Conservation (phyloP, 2,329 filamentous ascomycete genomes). For the Coleophoma cylindrospora region DNA sequence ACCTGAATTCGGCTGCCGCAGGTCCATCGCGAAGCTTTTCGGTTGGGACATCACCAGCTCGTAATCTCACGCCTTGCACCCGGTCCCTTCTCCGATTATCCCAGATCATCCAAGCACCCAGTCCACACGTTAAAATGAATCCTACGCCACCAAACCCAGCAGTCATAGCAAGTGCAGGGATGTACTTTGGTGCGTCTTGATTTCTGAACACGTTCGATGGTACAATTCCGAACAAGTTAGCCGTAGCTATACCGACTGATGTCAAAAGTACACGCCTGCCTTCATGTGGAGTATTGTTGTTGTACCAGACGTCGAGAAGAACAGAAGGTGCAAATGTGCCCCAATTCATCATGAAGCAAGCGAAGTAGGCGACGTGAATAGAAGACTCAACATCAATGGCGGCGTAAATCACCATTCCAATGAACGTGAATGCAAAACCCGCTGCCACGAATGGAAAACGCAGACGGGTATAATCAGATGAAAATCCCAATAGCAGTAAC, state of each 20-base stretch:
- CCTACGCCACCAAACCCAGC: slow-evolving; percentile 57
- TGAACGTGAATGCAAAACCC: slow-evolving; percentile 67
- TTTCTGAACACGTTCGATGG: slow-evolving; percentile 60
- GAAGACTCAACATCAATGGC: slow-evolving; percentile 49
- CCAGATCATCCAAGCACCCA: slow-evolving; percentile 56
- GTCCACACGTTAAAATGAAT: slow-evolving; percentile 41
- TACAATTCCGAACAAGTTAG: slow-evolving; percentile 63
- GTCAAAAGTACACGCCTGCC: slow-evolving; percentile 53
- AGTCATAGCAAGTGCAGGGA: slow-evolving; percentile 57
- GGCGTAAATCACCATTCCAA: slow-evolving; percentile 72
- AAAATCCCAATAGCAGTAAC: slow-evolving; percentile 64
- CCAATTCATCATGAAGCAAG: slow-evolving; percentile 60
- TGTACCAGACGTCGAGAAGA: slow-evolving; percentile 31
- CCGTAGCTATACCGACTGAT: slow-evolving; percentile 51
- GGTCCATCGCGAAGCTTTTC: slow-evolving; percentile 47
- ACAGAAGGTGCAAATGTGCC: slow-evolving; percentile 10
- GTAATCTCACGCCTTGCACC: slow-evolving; percentile 1
- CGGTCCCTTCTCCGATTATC: slow-evolving; percentile 28
- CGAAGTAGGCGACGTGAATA: slow-evolving; percentile 52
- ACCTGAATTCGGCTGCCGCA: slow-evolving; percentile 29
- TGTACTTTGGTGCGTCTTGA: slow-evolving; percentile 61
- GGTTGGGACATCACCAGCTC: slow-evolving; percentile 44
- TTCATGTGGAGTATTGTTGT: slow-evolving; percentile 60
- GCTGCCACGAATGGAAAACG: slow-evolving; percentile 61
- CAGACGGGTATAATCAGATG: slow-evolving; percentile 45